Base-by-base conservation (phyloP, 2,329 filamentous ascomycete genomes). In the Huntiella abstrusa region DNA sequence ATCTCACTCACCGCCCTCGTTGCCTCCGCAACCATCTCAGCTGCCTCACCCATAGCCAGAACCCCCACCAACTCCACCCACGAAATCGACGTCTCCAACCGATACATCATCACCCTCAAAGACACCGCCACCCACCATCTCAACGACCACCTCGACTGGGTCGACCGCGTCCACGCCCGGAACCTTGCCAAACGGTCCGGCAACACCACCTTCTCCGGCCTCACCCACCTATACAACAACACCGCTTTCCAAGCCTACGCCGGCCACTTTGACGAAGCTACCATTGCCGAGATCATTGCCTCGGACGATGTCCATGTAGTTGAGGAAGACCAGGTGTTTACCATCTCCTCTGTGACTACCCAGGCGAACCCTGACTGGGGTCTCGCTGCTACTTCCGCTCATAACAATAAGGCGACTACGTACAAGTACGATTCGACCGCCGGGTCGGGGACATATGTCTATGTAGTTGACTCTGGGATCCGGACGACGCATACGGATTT, bases 41-140 rank as follows among this genome's bases (percentile, higher is more conserved):
- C 12, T 11, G 33, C 17, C 10, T 41, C 13, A 1, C 13, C 6
- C 40, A 8, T 32, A 2, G 6, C 19, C 12, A 41, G n/a, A 17
- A 3, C 33, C 22, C n/a, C 28, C 7, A 2, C 5, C 5, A 4
- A 28, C 40, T 41, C 28, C 17, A 16, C 40, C 17, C 40, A 19
- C 15, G 12, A 10, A 6, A 19, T n/a, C 40, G 22, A 33, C 15
- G 19, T 32, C 11, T 32, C 19, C 4, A 41, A 41, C 40, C 22
- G 19, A 8, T 68, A 66, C 54, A 68, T 69, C 46, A 54, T 69
- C 54, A 68, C 64, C 28, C 52, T 69, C 16, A 64, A 66, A 54
- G 55, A 59, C 6, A 52, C 60, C 37, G 50, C 53, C 10, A 48
- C 54, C 10, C 50, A 54, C 1, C 52, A 57, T 11, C 51, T 64